These are phyloP conservation scores for Dendrothele bispora DNA, from an alignment of 768 basidiomycete genomes.

Conservation along the genomic window DNA sequence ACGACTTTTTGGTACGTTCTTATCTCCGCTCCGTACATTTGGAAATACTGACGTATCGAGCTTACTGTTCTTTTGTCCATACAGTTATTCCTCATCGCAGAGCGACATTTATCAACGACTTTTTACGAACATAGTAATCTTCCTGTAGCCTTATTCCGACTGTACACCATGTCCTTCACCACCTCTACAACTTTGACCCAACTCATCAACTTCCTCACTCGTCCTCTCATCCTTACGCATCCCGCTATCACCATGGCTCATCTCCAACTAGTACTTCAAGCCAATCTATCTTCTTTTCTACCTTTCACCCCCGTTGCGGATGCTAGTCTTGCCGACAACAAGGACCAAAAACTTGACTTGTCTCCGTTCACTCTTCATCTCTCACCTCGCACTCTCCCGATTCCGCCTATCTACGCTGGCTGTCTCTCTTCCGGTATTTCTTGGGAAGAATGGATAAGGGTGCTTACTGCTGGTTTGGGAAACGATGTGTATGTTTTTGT, in stretches of 20 bases:
- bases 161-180: no score
- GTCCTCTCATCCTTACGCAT: neutral
- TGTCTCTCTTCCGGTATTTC: constrained; percentile 2
- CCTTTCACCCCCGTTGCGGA: no score
- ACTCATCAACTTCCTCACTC: constrained; percentile 3
- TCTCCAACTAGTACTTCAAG: constrained; percentile 3
- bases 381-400: neutral
- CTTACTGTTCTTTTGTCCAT: no score
- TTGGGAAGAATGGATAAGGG: constrained; percentile 4
- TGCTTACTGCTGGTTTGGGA: constrained; percentile 1
- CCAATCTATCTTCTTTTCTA: no score
- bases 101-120: no score
- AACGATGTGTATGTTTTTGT: constrained; percentile 1
- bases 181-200: constrained; percentile 2
- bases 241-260: neutral
- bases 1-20: no score
- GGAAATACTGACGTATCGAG: no score
- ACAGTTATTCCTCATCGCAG: no score
- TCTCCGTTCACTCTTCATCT: constrained; percentile 7
- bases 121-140: no score
- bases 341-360: neutral
- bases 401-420: constrained; percentile 5
- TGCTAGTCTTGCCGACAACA: neutral
- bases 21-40: no score
- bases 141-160: no score